phyloP scores from a whole-genome alignment of 345 rosid species.

The Garcia nutans region DNA sequence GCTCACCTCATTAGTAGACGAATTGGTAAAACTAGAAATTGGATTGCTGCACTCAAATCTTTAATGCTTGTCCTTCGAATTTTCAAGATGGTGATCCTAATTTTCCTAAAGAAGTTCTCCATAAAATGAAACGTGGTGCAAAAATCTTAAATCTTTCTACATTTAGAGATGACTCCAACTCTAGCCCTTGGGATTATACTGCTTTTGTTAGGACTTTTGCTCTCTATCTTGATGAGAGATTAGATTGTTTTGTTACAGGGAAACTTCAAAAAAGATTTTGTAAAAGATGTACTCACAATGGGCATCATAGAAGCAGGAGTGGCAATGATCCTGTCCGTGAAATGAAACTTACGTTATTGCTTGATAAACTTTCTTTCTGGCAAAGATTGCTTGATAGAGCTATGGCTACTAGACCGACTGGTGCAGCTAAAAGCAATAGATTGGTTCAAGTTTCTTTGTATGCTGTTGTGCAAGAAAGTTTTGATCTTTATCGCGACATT shows the following conservation, averaged over 20 bases:
- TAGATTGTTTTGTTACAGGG: constrained; percentile 67
- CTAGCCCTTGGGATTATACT: constrained; percentile 75
- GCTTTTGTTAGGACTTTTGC: constrained; percentile 64
- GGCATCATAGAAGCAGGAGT: constrained; percentile 13
- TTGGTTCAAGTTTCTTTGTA: constrained; percentile 52
- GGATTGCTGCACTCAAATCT: constrained; percentile 85
- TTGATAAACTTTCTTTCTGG: constrained; percentile 61
- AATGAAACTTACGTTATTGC: constrained; percentile 62
- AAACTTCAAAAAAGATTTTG: constrained; percentile 56
- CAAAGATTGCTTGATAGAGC: constrained; percentile 75
- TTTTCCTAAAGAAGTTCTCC: constrained; percentile 72
- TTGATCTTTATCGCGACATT: constrained; percentile 71
- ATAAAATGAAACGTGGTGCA: constrained; percentile 71
- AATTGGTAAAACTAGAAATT: constrained; percentile 63
- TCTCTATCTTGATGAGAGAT: constrained; percentile 63
- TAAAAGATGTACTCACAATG: constrained; percentile 14
- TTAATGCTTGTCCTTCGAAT: constrained; percentile 68
- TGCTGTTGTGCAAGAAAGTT: constrained; percentile 64
- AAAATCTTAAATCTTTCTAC: constrained; percentile 66
- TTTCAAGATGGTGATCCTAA: constrained; percentile 74
- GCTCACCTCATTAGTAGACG: constrained; percentile 61
- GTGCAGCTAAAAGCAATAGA: constrained; percentile 51
- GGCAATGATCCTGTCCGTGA: constrained; percentile 39
- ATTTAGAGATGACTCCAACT: constrained; percentile 65
- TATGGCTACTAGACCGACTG: constrained; percentile 58